phyloP scores from a whole-genome alignment of 129 eudicot genomes.

The Artemisia annua region DNA sequence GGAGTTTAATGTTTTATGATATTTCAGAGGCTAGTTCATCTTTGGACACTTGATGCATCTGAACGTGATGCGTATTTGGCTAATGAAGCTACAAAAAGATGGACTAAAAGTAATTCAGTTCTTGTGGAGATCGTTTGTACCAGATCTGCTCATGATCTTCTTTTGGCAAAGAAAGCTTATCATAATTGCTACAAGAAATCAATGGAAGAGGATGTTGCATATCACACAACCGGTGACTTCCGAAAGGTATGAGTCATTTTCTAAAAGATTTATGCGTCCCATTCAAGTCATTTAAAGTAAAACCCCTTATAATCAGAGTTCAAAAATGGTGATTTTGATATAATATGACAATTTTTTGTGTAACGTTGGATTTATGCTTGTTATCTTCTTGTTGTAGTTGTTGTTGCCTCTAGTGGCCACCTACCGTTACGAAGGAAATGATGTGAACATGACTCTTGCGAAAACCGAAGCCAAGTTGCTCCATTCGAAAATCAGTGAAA shows the following conservation, averaged over 20 bases:
- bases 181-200: slow-evolving; percentile 77
- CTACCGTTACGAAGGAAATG: slow-evolving; percentile 79
- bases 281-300: neutral
- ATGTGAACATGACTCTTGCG: slow-evolving; percentile 74
- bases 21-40: slow-evolving; percentile 55
- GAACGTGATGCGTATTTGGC: slow-evolving; percentile 85
- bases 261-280: too few relatives aligned
- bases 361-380: neutral
- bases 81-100: slow-evolving; percentile 79
- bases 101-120: slow-evolving; percentile 81
- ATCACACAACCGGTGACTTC: slow-evolving; percentile 81
- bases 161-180: slow-evolving; percentile 72
- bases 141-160: slow-evolving; percentile 69
- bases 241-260: slow-evolving; percentile 56
- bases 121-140: slow-evolving; percentile 83
- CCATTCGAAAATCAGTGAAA: slow-evolving; percentile 57
- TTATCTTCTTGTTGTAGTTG: slow-evolving; percentile 47
- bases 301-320: too few relatives aligned
- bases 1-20: neutral
- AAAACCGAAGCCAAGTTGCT: slow-evolving; percentile 80
- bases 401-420: slow-evolving; percentile 68
- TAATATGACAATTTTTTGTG: too few relatives aligned
- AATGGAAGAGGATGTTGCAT: slow-evolving; percentile 93
- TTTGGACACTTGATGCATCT: slow-evolving; percentile 70
- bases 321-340: too few relatives aligned